These are phyloP conservation scores for Cryptococcus sp. DNA, from an alignment of 1,284 basidiomycete genomes.

Conservation along the genomic window DNA sequence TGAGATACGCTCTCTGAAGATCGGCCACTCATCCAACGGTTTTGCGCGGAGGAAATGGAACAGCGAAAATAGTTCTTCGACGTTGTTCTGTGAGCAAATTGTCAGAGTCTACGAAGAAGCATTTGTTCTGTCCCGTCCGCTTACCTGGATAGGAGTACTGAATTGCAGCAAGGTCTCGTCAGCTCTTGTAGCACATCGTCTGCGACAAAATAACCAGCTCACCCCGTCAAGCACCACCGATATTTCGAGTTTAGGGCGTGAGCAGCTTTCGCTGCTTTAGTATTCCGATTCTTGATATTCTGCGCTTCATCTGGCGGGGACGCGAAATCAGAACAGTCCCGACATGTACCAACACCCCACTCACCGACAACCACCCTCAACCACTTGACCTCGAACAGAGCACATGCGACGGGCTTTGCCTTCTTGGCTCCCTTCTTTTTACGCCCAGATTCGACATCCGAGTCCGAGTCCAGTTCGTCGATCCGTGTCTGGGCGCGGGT, in stretches of 20 bases:
- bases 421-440: conserved; percentile 54
- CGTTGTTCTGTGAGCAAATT: conserved; percentile 67
- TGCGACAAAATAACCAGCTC: conserved; percentile 6
- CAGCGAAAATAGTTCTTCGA: conserved; percentile 85
- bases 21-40: conserved; percentile 77
- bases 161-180: neutral
- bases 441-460: conserved; percentile 20
- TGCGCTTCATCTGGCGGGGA: conserved; percentile 83
- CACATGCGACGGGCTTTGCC: conserved; percentile 59
- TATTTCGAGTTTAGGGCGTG: conserved; percentile 75
- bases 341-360: conserved; percentile 12
- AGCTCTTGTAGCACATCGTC: neutral
- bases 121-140: neutral
- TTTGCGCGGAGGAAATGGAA: conserved; percentile 84
- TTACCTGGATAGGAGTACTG: conserved; percentile 75
- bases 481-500: conserved; percentile 12
- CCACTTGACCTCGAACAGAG: conserved; percentile 80
- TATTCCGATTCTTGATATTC: conserved; percentile 90
- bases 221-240: conserved; percentile 82
- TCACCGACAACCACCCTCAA: conserved; percentile 80
- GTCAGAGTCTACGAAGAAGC: neutral
- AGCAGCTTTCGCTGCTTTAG: conserved; percentile 79
- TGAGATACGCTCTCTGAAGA: conserved; percentile 76
- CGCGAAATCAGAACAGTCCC: neutral
- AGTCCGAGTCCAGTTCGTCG: conserved; percentile 36